Base-by-base conservation (phyloP, 257 asterid genomes). In the Solanum chilense region DNA sequence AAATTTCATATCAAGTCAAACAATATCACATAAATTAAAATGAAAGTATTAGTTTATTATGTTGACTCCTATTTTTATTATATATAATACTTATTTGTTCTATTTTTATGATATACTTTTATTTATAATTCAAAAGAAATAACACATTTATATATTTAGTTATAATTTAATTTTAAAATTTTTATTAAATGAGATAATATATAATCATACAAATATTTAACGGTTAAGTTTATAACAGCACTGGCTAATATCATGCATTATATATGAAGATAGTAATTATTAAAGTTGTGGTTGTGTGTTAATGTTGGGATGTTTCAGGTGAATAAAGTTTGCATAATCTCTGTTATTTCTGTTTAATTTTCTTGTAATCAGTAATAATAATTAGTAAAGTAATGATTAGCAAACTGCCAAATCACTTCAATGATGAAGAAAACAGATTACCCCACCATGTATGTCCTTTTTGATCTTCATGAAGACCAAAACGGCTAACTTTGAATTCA, bases 71-170 rank as follows among this genome's bases (percentile, higher is more conserved):
- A 52, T 52, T 52, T 52, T 52, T 52, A 52, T 18, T 52, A 52
- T 3, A 1, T 52, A 52, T 9, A 1, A 1, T 0, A 7, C 64
- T 56, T 56, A 9, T 6, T 0, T 56, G 2, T 56, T 7, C 0
- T 3, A 56, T 6, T 56, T 56, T 56, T 56, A 56, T 18, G 60
- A 35, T 52, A 52, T 15, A 52, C 9, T 52, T 5, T 35, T 35
- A 35, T 5, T 7, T 1, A 7, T 7, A 7, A 1, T 2, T 41
- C 0, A 3, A 41, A 8, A 41, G 9, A 41, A 8, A 8, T 41
- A 0, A 2, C 11, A 41, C 9, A 41, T 41, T 41, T 8, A 41
- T 41, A 8, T 41, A 41, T 41, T 7, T 41, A 41, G 0, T 8
- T 0, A 41, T 8, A 41, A 41, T 18, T 56, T 56, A 18, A 56